Evolutionary conservation across 495 filamentous ascomycete genomes (phyloP).

Genomic region (Neurospora sp.): DNA sequence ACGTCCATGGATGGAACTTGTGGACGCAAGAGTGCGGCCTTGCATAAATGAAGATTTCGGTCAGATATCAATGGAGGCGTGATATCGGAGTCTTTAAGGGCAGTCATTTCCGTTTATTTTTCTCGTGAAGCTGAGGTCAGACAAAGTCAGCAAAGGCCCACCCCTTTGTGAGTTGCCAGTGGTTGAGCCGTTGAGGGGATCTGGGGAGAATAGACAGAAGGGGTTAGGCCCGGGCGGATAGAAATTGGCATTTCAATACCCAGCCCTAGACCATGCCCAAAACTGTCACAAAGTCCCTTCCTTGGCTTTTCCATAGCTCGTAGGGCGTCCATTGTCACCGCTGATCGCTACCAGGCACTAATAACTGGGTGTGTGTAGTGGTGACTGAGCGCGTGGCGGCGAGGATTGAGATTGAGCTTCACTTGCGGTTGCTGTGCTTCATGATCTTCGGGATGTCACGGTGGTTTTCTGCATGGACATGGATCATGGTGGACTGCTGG

Average conservation of each 20-base stretch:
- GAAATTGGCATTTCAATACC: neutral
- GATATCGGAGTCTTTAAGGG: too few species aligned
- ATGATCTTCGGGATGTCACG: neutral
- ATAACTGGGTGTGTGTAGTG: neutral
- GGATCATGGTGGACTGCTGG: neutral
- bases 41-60: neutral
- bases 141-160: neutral
- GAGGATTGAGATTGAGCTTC: neutral
- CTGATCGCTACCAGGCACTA: neutral
- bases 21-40: neutral
- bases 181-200: neutral
- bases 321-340: neutral
- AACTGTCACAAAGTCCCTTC: neutral
- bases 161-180: neutral
- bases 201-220: neutral
- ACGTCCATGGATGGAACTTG: neutral
- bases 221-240: neutral
- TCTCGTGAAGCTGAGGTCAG: neutral
- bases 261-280: neutral
- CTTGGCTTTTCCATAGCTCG: neutral
- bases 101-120: too few species aligned
- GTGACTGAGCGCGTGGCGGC: neutral
- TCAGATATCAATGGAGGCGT: neutral
- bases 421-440: neutral
- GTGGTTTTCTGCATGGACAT: neutral